These are phyloP conservation scores for carrot (Daucus carota) DNA, from an alignment of 129 eudicot genomes.

Conservation along the genomic window DH1_v3.0 NC_030384.2:24520501-24521000, in stretches of 20 bases:
- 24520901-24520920: background rate
- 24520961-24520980: background rate
- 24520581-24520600: background rate
- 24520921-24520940: background rate
- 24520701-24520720: background rate
- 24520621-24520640: background rate
- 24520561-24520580: background rate
- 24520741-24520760: background rate
- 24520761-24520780: background rate
- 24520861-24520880: constrained; percentile 10
- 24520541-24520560: no score
- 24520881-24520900: constrained; percentile 10
- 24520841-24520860: constrained; percentile 12
- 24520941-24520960: background rate
- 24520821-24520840: constrained; percentile 10
- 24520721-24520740: background rate
- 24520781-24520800: background rate
- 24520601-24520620: background rate
- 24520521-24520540: no score
- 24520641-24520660: background rate
- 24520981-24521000: background rate
- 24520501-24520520: no score
- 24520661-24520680: background rate
- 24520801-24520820: background rate
- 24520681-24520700: background rate